Base-by-base conservation (phyloP, 2,329 filamentous ascomycete genomes). In the Colletotrichum chlorophyti region DNA sequence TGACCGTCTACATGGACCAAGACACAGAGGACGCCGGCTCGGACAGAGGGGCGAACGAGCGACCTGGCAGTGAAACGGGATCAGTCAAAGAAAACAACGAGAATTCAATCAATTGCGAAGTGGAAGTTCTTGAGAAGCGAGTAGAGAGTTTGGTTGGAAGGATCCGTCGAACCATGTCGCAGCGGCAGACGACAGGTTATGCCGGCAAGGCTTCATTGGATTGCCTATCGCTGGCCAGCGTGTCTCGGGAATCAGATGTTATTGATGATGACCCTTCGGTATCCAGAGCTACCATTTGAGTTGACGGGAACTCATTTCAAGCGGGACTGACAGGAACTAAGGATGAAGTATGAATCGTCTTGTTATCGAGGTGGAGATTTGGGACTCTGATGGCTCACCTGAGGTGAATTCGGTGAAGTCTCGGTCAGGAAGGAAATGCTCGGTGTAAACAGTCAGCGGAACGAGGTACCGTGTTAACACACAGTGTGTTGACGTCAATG, bases 111-210 rank as follows among this genome's bases (percentile, higher is more conserved):
- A 38, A 23, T 15, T 21, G 12, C 2, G 47, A 46, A 12, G 40
- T 17, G 19, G 21, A 27, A 7, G 40, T 31, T 17, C 31, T 52
- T 10, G 53, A 46, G 17, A 19, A 35, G 10, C 32, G 38, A 43
- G 14, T 41, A 40, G 31, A 53, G 17, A 32, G 48, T 15, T 27
- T 58, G 11, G 40, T 46, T 12, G 14, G 35, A 24, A 53, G 15
- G 29, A 12, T 58, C n/a, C 26, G 37, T 34, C 38, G 48, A 31
- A 58, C 34, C 40, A 40, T 40, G 24, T 46, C 48, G 41, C 53
- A 27, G 34, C 32, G 53, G 9, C 48, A 34, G 19, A 21, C 29
- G 10, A 37, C 35, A 15, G 40, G 5, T 17, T 10, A 26, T 23
- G 10, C 45, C 6, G n/a, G n/a, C n/a, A 42, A 29, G 17, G 11